These are phyloP conservation scores for Malus sieversii DNA, from an alignment of 306 rosid genomes.

Conservation along the genomic window DNA sequence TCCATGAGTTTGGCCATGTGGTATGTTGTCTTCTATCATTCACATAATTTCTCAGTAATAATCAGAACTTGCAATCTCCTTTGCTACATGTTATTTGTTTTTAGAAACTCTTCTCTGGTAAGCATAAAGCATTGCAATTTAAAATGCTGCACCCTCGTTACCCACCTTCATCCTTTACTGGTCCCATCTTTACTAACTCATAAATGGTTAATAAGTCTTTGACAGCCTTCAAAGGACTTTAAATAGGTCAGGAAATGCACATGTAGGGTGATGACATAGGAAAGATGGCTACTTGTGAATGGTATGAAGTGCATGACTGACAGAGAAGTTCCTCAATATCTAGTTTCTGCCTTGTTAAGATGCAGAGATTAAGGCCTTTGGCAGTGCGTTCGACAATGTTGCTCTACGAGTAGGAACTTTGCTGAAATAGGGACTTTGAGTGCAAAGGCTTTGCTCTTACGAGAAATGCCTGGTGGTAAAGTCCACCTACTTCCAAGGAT, in stretches of 20 bases:
- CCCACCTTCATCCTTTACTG: not conserved
- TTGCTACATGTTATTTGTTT: not conserved
- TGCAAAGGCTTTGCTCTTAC: not conserved
- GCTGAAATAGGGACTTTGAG: not conserved
- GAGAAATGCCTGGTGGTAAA: not conserved
- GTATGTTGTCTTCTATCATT: slow-evolving; percentile 47
- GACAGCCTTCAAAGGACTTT: not conserved
- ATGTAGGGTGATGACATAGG: not conserved
- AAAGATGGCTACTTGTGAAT: not conserved
- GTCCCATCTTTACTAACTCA: not conserved
- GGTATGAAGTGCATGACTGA: not conserved
- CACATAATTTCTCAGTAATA: not conserved
- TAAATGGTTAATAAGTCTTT: not conserved
- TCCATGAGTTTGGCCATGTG: slow-evolving; percentile 98
- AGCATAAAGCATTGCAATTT: not conserved
- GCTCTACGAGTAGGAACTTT: not conserved
- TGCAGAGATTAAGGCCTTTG: not conserved
- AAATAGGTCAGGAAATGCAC: not conserved
- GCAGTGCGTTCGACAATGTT: not conserved
- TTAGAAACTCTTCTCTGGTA: not conserved
- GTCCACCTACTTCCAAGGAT: not conserved
- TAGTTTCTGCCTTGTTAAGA: not conserved
- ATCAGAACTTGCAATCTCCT: not conserved
- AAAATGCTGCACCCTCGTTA: not conserved
- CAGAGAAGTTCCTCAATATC: not conserved